Base-by-base conservation (phyloP, 2,329 filamentous ascomycete genomes). In the Dichotomopilus funicola region DNA sequence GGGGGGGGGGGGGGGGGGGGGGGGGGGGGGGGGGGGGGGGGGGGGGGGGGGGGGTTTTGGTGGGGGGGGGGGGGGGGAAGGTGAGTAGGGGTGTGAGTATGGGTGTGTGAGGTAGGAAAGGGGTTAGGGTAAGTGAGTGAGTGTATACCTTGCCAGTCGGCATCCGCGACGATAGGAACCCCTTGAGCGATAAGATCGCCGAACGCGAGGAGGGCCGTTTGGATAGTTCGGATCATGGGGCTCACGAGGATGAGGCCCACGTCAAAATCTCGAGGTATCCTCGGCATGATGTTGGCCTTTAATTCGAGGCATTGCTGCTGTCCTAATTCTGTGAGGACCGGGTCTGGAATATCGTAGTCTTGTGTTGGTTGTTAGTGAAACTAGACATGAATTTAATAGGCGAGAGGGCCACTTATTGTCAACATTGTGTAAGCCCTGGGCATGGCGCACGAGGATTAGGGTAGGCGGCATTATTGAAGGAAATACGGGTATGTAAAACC, bases 381-480 rank as follows among this genome's bases (percentile, higher is more conserved):
- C 51, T 42, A 4, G 7, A 13, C 3, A 11, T 9, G 27, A 13
- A 9, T 27, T 13, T 7, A 19, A n/a, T 8, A 2, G 49, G 53
- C 46, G 51, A 51, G 33, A 33, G 11, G 35, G 31, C 8, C 1
- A 77, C 78, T 71, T 73, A 81, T 81, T 68, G 49, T 71, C 65
- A 11, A 72, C 70, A 57, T 83, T 83, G 66, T 83, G 80, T n/a
- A 75, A 65, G 7, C 76, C 80, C 71, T 97, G 89, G 12, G 89
- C 92, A 78, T 97, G 92, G 63, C 92, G 88, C 66, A 96, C 86
- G 66, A 97, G 77, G 62, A 97, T 88, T 57, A 96, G 64, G 0
- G 74, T 80, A 1, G 78, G 79, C 51, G 79, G 66, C 79, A 82
- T 82, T 19, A 13, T 55, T 10, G n/a, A 12, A 3, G 19, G 19